Evolutionary conservation across 495 filamentous ascomycete species (phyloP).

Genomic region (Penicillium odoratum): DNA sequence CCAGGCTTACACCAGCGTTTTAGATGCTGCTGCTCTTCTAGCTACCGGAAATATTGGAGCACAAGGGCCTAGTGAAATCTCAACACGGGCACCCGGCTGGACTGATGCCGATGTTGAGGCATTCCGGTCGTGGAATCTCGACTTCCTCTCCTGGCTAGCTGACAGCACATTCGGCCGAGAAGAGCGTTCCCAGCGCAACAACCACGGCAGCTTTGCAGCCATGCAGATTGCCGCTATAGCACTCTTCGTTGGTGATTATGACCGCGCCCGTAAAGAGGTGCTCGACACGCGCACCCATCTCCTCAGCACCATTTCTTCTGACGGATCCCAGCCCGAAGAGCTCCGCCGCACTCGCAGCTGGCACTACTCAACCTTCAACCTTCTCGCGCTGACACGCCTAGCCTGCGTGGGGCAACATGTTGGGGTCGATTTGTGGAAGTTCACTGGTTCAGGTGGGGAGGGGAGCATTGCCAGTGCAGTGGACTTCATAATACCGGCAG

Average conservation of each 20-base stretch:
- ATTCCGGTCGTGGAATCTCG: neutral
- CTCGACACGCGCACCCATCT: neutral
- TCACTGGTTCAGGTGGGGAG: neutral
- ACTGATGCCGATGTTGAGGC: neutral
- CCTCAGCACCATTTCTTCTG: neutral
- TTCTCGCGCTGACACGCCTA: neutral
- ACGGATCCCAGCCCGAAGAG: constrained; percentile 5
- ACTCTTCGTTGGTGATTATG: neutral
- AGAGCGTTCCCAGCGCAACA: neutral
- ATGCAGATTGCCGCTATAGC: neutral
- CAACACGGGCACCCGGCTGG: neutral
- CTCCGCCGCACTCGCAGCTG: constrained; percentile 3
- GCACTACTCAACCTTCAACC: constrained; percentile 8
- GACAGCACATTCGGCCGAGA: neutral
- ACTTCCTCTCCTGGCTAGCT: neutral
- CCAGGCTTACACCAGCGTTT: constrained; percentile 2
- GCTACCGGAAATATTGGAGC: neutral
- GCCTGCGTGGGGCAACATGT: neutral
- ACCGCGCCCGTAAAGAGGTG: neutral
- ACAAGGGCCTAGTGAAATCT: neutral
- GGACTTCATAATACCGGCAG: neutral
- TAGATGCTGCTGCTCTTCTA: constrained; percentile 4
- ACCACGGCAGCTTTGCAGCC: neutral
- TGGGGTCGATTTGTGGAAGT: neutral
- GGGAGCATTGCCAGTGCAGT: neutral